Conservation (phyloP, 139 green algal species). For the Chlorella sp. region DNA sequence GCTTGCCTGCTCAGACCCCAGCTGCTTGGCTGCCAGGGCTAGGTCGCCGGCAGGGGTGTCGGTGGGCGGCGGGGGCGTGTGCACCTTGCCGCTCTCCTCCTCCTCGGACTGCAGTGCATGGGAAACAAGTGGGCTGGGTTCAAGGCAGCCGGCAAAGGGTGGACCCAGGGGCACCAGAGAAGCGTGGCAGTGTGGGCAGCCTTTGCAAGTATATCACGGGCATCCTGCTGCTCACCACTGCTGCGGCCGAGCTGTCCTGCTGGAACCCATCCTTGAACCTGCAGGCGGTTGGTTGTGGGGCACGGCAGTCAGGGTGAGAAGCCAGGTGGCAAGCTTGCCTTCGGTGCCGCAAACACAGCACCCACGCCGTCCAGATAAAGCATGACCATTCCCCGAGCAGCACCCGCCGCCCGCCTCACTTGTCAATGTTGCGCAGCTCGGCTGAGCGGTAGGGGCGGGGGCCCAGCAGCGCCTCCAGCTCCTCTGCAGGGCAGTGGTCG, state of each 20-base stretch:
- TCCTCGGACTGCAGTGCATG: not conserved
- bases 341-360: no score
- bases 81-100: not conserved
- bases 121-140: no score
- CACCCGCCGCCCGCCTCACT: slow-evolving; percentile 47
- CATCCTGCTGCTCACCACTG: not conserved
- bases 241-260: not conserved
- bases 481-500: slow-evolving; percentile 70
- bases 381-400: no score
- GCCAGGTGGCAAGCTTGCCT: no score
- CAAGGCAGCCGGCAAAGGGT: no score
- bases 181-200: no score
- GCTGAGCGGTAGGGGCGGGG: slow-evolving; percentile 82
- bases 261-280: slow-evolving; percentile 22
- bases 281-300: not conserved
- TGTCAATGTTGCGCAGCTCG: slow-evolving; percentile 98
- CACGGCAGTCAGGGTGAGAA: not conserved
- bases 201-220: no score
- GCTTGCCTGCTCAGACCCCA: not conserved
- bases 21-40: slow-evolving; percentile 31
- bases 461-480: slow-evolving; percentile 93
- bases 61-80: not conserved
- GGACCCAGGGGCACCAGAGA: no score
- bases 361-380: no score
- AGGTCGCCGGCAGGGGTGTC: slow-evolving; percentile 34